Evolutionary conservation across 305 asterid species (phyloP).

Genomic region (Solanum hybrid): DNA sequence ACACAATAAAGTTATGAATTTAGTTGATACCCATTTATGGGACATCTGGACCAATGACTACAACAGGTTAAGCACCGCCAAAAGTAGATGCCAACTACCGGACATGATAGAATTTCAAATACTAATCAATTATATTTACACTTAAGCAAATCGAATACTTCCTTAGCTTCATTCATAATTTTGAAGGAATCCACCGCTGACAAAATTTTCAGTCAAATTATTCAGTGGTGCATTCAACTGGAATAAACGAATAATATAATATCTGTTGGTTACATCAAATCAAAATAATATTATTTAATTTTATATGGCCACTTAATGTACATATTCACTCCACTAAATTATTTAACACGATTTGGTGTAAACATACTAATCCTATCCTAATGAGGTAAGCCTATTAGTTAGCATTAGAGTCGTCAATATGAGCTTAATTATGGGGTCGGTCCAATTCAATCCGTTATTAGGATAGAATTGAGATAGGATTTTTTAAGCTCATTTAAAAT

Average conservation of each 20-base stretch:
- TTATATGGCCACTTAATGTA: background rate
- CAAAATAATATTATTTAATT: background rate
- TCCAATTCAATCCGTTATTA: too few species aligned
- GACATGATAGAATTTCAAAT: background rate
- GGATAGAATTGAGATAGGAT: background rate
- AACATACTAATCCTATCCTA: too few species aligned
- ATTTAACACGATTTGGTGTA: background rate
- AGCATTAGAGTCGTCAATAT: background rate
- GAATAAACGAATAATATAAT: background rate
- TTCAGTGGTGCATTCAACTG: background rate
- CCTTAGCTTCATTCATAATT: background rate
- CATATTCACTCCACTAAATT: background rate
- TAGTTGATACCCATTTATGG: background rate
- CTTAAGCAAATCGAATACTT: background rate
- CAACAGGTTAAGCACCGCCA: background rate
- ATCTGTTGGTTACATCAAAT: background rate
- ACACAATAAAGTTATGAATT: background rate
- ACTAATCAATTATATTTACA: background rate
- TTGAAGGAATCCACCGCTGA: background rate
- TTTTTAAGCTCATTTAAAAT: too few species aligned
- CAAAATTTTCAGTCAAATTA: background rate
- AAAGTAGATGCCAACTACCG: background rate
- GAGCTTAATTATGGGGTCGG: background rate
- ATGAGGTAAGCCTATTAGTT: too few species aligned
- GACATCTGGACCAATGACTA: background rate